These are phyloP conservation scores for Sanghuangporus baumii DNA, from an alignment of 1,284 basidiomycete species.

Conservation along the genomic window DNA sequence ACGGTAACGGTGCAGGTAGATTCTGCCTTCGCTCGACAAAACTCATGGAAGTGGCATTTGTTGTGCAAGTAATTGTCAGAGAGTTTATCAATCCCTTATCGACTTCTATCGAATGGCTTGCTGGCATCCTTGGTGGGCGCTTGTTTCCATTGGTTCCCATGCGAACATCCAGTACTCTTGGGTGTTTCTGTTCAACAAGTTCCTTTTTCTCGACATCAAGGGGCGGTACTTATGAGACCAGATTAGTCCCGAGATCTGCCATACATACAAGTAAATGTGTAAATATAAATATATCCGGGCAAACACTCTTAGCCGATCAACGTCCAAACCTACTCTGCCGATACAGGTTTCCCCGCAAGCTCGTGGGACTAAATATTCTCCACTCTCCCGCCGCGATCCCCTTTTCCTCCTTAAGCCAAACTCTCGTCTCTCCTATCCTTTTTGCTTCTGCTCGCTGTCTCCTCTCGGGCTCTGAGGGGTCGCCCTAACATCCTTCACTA, in stretches of 20 bases:
- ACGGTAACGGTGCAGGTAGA: no score
- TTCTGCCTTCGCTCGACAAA: no score
- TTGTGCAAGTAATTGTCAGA: background rate
- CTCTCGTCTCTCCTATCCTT: background rate
- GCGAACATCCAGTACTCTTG: background rate
- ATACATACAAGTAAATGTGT: background rate
- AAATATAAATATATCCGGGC: background rate
- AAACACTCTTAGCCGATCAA: background rate
- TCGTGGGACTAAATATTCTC: background rate
- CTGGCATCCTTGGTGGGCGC: background rate
- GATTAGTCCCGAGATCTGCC: background rate
- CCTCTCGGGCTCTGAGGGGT: background rate
- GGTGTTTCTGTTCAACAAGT: background rate
- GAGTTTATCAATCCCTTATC: background rate
- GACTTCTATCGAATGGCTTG: background rate
- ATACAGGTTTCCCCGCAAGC: background rate
- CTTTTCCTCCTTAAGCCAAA: background rate
- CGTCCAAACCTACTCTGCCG: background rate
- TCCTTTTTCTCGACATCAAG: background rate
- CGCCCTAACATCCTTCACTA: background rate
- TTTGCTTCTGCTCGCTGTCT: background rate
- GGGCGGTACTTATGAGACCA: background rate
- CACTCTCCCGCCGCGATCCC: background rate
- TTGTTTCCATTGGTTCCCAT: background rate
- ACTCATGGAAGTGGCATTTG: no score